phyloP scores from a whole-genome alignment of 192 early-diverging fungal genomes.

The Phlyctochytrium bullatum region DNA sequence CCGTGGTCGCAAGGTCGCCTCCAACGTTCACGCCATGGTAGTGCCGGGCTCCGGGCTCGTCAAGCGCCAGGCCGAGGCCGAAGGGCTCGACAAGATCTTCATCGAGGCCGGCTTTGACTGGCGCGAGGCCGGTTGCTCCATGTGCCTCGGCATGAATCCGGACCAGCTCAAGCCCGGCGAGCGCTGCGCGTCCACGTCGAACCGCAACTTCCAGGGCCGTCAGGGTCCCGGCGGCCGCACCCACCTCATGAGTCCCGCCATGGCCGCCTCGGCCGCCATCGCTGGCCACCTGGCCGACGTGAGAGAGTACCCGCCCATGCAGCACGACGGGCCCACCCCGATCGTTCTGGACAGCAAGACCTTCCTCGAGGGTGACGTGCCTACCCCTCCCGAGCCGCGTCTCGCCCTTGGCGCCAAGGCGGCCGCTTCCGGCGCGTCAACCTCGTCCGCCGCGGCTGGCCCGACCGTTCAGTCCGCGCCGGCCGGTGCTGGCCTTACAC shows the following conservation, averaged over 20 bases:
- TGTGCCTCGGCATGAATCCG: conserved; percentile 75
- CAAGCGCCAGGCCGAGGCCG: conserved; percentile 68
- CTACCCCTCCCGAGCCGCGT: conserved; percentile 9
- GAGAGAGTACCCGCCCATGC: conserved; percentile 33
- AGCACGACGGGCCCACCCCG: conserved; percentile 10
- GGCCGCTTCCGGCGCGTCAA: conserved; percentile 3
- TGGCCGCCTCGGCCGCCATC: conserved; percentile 71
- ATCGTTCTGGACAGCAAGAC: conserved; percentile 37
- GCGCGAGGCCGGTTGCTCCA: conserved; percentile 68
- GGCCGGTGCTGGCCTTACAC: conserved; percentile 48
- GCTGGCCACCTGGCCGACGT: conserved; percentile 63
- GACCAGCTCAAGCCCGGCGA: conserved; percentile 67
- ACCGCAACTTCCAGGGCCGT: conserved; percentile 72
- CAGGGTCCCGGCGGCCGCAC: conserved; percentile 68
- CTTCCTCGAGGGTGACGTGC: conserved; percentile 35
- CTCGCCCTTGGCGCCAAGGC: neutral
- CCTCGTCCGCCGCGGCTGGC: conserved; percentile 7
- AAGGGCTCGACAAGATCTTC: conserved; percentile 67
- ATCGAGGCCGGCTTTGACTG: conserved; percentile 71
- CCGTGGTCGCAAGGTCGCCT: conserved; percentile 56
- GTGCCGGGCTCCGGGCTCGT: conserved; percentile 72
- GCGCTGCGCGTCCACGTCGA: conserved; percentile 70
- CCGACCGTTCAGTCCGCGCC: conserved; percentile 12
- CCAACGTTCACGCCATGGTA: conserved; percentile 64
- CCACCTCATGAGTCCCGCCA: conserved; percentile 62